Base-by-base conservation (phyloP, 352 stramenopile species). In the Pythium periplocum region DNA sequence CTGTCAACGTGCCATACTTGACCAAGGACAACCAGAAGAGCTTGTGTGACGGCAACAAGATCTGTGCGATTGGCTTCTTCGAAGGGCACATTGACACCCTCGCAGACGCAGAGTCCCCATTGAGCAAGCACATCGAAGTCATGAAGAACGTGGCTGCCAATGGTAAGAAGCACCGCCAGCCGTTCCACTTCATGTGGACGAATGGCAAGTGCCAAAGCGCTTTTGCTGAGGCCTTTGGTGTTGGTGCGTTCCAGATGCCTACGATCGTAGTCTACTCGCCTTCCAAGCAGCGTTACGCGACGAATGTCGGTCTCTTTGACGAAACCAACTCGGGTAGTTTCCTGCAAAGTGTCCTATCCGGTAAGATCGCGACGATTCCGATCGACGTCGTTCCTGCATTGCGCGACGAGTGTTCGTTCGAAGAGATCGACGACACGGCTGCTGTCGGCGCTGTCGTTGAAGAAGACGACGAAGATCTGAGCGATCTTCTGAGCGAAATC, bases 21-120 rank as follows among this genome's bases (percentile, higher is more conserved):
- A 69, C 52, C 6, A 78, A 75, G 44, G 59, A 77, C 6, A 87
- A 83, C 45, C 39, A 87, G 8, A 63, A 71, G 17, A 41, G 73
- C 3, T 52, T 83, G 0, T 93, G 82, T 46, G 51, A 48, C 4
- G 76, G 72, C 48, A 83, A 70, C 57, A 84, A 75, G 32, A 86
- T 93, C 51, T 93, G 82, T 59, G 79, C 73, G 4, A 88, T 93
- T 43, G 79, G 75, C 8, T 89, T 92, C 49, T 86, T 89, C 31
- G 73, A 86, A 33, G 66, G 78, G 6, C 75, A 89, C 50, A 39
- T 75, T 2, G 68, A 84, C 39, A 85, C 69, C 0, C 52, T 85
- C 0, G 51, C 12, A 6, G 64, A 83, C 6, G 40, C 59, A 0
- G 60, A 82, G 8, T 90, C 75, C 0, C 46, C 66, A 1, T 56